phyloP scores from a whole-genome alignment of 1,284 basidiomycete genomes.

The Kwoniella shivajii region DNA sequence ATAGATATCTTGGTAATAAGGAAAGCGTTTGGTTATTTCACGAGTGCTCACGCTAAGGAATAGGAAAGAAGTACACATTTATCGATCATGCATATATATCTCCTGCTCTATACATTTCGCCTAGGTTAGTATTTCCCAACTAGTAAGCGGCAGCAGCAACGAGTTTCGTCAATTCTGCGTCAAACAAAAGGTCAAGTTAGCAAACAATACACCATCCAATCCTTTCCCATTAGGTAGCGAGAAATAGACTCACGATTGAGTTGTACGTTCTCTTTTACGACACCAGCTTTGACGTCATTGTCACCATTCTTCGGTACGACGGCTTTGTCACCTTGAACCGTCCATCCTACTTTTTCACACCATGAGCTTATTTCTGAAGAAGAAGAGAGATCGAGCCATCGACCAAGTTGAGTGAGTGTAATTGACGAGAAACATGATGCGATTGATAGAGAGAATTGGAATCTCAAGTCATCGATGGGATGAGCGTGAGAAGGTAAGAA shows the following conservation, averaged over 20 bases:
- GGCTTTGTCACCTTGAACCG: slow-evolving; percentile 66
- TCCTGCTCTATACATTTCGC: not conserved
- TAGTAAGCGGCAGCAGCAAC: slow-evolving; percentile 60
- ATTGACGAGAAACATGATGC: slow-evolving; percentile 45
- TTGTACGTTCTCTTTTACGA: slow-evolving; percentile 87
- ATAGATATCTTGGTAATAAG: no score
- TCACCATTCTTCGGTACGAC: slow-evolving; percentile 83
- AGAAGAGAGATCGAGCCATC: slow-evolving; percentile 49
- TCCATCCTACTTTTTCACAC: slow-evolving; percentile 71
- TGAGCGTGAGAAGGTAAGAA: slow-evolving; percentile 47
- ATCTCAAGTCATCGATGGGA: slow-evolving; percentile 38
- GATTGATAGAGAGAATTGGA: slow-evolving; percentile 45
- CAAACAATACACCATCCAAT: no score
- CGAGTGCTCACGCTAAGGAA: no score
- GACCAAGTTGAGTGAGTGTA: slow-evolving; percentile 32
- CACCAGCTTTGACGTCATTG: slow-evolving; percentile 91
- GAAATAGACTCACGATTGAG: slow-evolving; percentile 70
- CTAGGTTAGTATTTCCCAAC: not conserved
- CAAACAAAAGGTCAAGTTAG: not conserved
- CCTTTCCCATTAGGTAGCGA: no score
- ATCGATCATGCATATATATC: slow-evolving; percentile 2
- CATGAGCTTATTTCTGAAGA: slow-evolving; percentile 65
- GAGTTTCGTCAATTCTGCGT: slow-evolving; percentile 76
- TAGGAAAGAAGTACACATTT: no score
- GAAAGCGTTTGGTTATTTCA: no score